These are phyloP conservation scores for Metarhizium sp. DNA, from an alignment of 2,329 filamentous ascomycete genomes.

Conservation along the genomic window DNA sequence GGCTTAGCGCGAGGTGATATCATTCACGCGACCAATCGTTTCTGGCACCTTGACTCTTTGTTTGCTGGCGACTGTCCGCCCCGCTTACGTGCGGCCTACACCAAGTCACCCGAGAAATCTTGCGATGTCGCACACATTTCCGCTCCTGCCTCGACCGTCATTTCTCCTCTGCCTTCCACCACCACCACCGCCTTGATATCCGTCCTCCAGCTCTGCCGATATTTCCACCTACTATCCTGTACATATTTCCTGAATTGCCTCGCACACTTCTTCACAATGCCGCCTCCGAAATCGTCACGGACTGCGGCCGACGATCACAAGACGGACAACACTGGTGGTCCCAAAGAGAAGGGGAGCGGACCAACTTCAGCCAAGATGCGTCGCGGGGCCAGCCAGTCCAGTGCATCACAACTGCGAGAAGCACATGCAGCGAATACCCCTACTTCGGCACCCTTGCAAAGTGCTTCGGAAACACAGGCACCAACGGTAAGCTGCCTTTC, in stretches of 20 bases:
- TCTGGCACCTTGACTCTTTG: neutral
- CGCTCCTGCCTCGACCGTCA: neutral
- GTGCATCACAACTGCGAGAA: conserved; percentile 28
- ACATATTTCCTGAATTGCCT: neutral
- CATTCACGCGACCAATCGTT: neutral
- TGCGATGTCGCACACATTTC: neutral
- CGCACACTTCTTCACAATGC: conserved; percentile 20
- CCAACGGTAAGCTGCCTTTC: conserved; percentile 20
- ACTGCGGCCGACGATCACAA: conserved; percentile 36
- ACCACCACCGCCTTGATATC: neutral
- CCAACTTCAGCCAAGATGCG: conserved; percentile 44
- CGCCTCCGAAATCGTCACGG: conserved; percentile 36
- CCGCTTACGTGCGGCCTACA: neutral
- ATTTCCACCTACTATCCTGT: neutral
- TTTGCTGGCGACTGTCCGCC: neutral
- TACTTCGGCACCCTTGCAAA: conserved; percentile 21
- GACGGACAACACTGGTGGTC: conserved; percentile 24
- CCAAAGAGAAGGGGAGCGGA: conserved; percentile 34
- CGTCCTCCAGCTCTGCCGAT: neutral
- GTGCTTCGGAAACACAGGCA: conserved; percentile 19
- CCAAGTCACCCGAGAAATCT: neutral
- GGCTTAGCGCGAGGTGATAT: neutral
- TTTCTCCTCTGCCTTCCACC: neutral
- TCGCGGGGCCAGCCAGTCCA: conserved; percentile 42
- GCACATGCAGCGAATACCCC: conserved; percentile 19